phyloP scores from a whole-genome alignment of 805 yeast genomes.

The Metschnikowia vanudenii region DNA sequence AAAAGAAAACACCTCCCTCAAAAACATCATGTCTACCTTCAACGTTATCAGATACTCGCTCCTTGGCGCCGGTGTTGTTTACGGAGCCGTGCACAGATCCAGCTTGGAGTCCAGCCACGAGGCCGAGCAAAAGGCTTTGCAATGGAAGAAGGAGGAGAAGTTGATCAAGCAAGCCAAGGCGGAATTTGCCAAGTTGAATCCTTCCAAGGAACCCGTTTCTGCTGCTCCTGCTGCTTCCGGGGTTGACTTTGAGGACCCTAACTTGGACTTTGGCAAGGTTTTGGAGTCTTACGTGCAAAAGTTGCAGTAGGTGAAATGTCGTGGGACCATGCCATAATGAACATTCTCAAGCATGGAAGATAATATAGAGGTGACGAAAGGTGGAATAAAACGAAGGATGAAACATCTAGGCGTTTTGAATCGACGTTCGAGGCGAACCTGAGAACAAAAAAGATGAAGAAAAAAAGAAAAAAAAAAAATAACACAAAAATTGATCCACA shows the following conservation, averaged over 20 bases:
- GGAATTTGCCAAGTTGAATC: slow-evolving; percentile 62
- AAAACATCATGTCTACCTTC: slow-evolving; percentile 33
- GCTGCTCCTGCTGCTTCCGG: slow-evolving; percentile 33
- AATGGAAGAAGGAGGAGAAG: slow-evolving; percentile 63
- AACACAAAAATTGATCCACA: too few species aligned
- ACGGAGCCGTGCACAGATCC: slow-evolving; percentile 85
- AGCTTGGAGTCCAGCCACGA: slow-evolving; percentile 59
- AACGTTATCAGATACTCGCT: slow-evolving; percentile 92
- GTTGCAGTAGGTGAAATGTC: slow-evolving; percentile 26
- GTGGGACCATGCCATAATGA: background rate
- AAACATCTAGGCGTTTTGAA: too few species aligned
- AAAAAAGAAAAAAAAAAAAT: too few species aligned
- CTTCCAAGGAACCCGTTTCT: slow-evolving; percentile 35
- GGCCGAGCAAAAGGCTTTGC: slow-evolving; percentile 54
- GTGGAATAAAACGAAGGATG: too few species aligned
- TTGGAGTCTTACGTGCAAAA: slow-evolving; percentile 65
- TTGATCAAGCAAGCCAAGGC: slow-evolving; percentile 87
- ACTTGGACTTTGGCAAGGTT: slow-evolving; percentile 77
- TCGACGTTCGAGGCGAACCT: too few species aligned
- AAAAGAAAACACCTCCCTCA: background rate
- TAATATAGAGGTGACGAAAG: too few species aligned
- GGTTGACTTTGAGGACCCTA: slow-evolving; percentile 81
- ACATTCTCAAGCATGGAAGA: too few species aligned
- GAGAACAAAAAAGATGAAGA: too few species aligned
- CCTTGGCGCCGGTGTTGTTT: slow-evolving; percentile 80